These are phyloP conservation scores for Hibiscus mutabilis DNA, from an alignment of 345 rosid genomes.

Conservation along the genomic window DNA sequence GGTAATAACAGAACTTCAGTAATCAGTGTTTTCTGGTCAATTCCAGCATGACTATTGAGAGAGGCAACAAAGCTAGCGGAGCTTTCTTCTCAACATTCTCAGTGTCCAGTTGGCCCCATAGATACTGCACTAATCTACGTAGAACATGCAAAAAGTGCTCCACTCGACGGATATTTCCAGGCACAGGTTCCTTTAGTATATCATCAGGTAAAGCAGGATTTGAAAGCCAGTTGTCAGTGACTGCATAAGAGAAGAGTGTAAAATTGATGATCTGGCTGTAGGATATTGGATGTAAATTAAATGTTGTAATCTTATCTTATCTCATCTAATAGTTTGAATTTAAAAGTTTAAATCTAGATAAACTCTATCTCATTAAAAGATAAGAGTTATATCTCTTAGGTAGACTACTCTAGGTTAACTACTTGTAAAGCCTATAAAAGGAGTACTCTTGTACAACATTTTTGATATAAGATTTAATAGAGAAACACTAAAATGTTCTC, in stretches of 20 bases:
- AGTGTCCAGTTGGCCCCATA: constrained; percentile 64
- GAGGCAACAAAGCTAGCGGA: constrained; percentile 77
- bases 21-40: constrained; percentile 85
- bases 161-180: constrained; percentile 93
- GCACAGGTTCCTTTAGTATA: constrained; percentile 91
- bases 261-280: neutral
- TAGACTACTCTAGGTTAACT: no score
- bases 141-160: constrained; percentile 91
- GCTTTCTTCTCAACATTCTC: no score
- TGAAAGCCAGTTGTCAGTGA: constrained; percentile 80
- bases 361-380: no score
- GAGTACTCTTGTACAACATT: no score
- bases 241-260: constrained; percentile 29
- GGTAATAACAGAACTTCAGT: constrained; percentile 96
- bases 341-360: no score
- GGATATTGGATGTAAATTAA: no score
- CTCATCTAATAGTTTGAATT: no score
- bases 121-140: constrained; percentile 81
- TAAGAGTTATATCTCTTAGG: no score
- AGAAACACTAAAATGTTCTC: no score
- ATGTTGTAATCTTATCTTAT: no score
- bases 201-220: constrained; percentile 99
- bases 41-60: constrained; percentile 71
- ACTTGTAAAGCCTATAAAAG: no score
- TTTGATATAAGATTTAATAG: no score